Conservation (phyloP, 805 yeast genomes). For the Nakazawaea populi region DNA sequence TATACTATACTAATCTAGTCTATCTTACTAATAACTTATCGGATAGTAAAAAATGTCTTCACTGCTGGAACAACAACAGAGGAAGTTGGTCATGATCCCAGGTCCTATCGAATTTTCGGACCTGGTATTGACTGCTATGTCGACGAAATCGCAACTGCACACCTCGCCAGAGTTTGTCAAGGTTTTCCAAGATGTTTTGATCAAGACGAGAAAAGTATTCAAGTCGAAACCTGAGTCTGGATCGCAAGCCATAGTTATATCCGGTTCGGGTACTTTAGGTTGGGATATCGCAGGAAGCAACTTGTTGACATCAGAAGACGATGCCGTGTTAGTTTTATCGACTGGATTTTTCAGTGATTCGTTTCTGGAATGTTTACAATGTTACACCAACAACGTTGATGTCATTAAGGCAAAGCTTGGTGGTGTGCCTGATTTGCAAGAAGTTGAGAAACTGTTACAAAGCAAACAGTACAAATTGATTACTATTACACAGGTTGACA, state of each 20-base stretch:
- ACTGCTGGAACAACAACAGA: background rate
- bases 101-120: constrained; percentile 62
- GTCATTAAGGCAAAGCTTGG: constrained; percentile 71
- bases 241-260: constrained; percentile 77
- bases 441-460: constrained; percentile 51
- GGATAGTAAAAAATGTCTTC: background rate
- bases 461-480: constrained; percentile 54
- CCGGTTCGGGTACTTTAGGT: constrained; percentile 93
- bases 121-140: constrained; percentile 71
- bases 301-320: constrained; percentile 53
- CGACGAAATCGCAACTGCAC: constrained; percentile 84
- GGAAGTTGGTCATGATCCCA: constrained; percentile 29
- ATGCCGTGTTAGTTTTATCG: constrained; percentile 72
- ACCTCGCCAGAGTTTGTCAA: constrained; percentile 78
- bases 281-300: constrained; percentile 90
- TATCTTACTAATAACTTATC: too few species aligned
- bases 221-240: constrained; percentile 48
- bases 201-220: constrained; percentile 68
- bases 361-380: constrained; percentile 67
- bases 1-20: too few species aligned
- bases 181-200: constrained; percentile 64
- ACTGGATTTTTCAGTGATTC: constrained; percentile 89
- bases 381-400: constrained; percentile 75
- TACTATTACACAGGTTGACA: constrained; percentile 93
- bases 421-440: constrained; percentile 51